Evolutionary conservation across 2,329 filamentous ascomycete species (phyloP), one percentile per base, ranked within the genome.

Genomic region (Metarhizium robertsii): DNA sequence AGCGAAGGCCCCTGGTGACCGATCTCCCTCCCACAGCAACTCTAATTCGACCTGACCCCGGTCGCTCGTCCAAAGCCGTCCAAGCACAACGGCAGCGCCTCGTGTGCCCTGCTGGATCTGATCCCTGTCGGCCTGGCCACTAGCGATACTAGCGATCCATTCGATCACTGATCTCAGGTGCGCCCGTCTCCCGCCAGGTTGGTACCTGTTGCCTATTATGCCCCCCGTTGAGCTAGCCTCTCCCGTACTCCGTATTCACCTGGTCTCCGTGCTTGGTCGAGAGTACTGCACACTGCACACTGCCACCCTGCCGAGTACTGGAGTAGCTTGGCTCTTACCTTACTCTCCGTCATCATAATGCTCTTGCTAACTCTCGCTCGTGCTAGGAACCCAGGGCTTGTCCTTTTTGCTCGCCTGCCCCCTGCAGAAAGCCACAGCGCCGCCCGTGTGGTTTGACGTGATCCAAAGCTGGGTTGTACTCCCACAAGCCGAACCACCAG

Each of bases 91-190:
- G 29, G 34, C 29, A 7, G 36, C 51, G 51, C 51, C 53, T 38
- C 42, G 20, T 25, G 43, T 50, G 40, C 56, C 55, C 54, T 59
- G 55, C 59, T 61, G 53, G 49, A 53, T 36, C 49, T 32, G 30
- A 57, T 56, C 61, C 61, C 54, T 62, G 61, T 60, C 60, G 57
- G 53, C 61, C 62, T 62, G 60, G 54, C 59, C 58, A 58, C 60
- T 57, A 58, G 53, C 60, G 53, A 53, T 56, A 57, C 54, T 52
- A 55, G 57, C 52, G 55, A 43, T 46, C 54, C 54, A 42, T n/a
- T 45, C 14, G 38, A 36, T 45, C 20, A 14, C 18, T 29, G 20
- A 58, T 53, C 56, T 43, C 40, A 58, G 56, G 51, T 53, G 53
- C 42, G 50, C 56, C 50, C 45, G 25, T 48, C 45, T 29, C 53